Percentiles rank a stretch among this genome's conserved stretches.
phyloP scores from a whole-genome alignment of 2,329 filamentous ascomycete species.

The Lojkania enalia region DNA sequence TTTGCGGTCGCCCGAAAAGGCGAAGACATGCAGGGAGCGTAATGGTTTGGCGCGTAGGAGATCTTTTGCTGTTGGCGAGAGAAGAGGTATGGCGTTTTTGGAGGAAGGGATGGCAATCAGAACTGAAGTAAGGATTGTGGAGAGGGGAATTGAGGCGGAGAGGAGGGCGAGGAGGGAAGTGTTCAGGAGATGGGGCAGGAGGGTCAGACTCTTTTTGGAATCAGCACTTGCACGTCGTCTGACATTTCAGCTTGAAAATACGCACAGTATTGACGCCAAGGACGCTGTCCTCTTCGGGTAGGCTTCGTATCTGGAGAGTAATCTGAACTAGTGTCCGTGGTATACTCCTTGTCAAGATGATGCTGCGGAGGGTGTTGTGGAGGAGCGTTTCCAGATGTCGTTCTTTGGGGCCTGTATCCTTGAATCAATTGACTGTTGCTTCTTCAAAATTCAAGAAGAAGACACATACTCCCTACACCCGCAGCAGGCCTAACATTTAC shows the following conservation, averaged over 20 bases:
- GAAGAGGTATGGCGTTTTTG: constrained; percentile 48
- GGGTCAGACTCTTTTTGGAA: constrained; percentile 66
- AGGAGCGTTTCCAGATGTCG: constrained; percentile 80
- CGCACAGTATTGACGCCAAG: constrained; percentile 64
- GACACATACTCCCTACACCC: constrained; percentile 72
- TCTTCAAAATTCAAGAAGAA: background rate
- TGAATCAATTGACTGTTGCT: background rate
- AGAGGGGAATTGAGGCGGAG: constrained; percentile 80
- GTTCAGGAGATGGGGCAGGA: constrained; percentile 82
- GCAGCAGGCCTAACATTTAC: constrained; percentile 85
- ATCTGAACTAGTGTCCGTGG: constrained; percentile 79
- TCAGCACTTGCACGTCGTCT: too few species aligned
- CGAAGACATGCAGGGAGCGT: constrained; percentile 84
- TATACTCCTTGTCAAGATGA: constrained; percentile 75
- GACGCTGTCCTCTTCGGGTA: constrained; percentile 68
- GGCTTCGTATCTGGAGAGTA: constrained; percentile 73
- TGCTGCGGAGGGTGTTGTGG: constrained; percentile 70
- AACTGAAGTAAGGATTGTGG: constrained; percentile 75
- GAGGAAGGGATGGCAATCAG: constrained; percentile 76
- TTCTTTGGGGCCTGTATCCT: constrained; percentile 47
- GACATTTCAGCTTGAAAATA: too few species aligned
- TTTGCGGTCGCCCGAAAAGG: constrained; percentile 68
- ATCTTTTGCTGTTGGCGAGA: constrained; percentile 63
- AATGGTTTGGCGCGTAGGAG: constrained; percentile 68
- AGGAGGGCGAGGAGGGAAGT: constrained; percentile 81